Base-by-base conservation (phyloP, 176 grass and related monocot species). In the Otatea glauca region DNA sequence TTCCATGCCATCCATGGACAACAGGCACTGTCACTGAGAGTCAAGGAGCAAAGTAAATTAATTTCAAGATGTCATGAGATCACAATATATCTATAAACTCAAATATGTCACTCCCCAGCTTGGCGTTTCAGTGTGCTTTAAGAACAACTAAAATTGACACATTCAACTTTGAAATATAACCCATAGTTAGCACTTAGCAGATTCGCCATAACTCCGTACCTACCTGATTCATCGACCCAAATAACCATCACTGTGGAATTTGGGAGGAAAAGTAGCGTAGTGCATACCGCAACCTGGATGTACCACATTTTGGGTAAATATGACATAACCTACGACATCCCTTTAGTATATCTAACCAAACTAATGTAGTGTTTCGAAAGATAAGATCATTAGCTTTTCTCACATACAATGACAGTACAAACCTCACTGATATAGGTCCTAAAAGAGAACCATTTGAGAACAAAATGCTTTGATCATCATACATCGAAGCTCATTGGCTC, bases 291-390 rank as follows among this genome's bases (percentile, higher is more conserved):
- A 16, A 71, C 44, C n/a, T 2, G 45, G n/a, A 72, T 48, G 42
- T 72, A 71, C 25, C n/a, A 48, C 5, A 47, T 48, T 47, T 11
- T 47, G 25, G 13, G 8, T 41, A 70, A 70, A 0, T 29, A 29
- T 29, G 29, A 29, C 29, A 29, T 29, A 29, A 29, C 29, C 67
- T 9, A 23, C 43, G 67, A 18, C 67, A 43, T 70, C 67, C 67
- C 21, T 70, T 69, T 44, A 70, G 38, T 21, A 70, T 45, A 70
- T 70, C 68, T 24, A 47, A n/a, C 23, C 42, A 49, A 72, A 23
- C 23, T 49, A 72, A 49, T 72, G 44, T 48, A 44, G 44, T 49
- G 5, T 72, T 72, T 29, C 0, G 43, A 12, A 6, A 72, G 44
- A 49, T 49, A 48, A 29, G 5, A 72, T 72, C 12, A 48, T 9